phyloP scores from a whole-genome alignment of 2,329 filamentous ascomycete genomes.

The Lasiodiplodia sp. region DNA sequence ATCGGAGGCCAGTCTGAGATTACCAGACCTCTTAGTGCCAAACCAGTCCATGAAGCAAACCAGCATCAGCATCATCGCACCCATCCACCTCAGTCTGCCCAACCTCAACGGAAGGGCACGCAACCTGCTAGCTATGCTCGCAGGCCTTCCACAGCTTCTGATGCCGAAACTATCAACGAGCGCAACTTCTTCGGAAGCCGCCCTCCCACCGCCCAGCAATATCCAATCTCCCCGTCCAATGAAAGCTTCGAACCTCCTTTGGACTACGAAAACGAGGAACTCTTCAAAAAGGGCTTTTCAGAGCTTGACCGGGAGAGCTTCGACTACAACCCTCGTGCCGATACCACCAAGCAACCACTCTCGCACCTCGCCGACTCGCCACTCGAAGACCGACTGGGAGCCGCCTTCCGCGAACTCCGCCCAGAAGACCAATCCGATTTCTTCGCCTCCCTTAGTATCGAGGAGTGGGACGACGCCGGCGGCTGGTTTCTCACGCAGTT shows the following conservation, averaged over 20 bases:
- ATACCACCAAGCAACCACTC: neutral
- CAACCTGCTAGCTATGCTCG: neutral
- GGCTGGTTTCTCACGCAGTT: conserved; percentile 67
- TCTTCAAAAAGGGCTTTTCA: conserved; percentile 56
- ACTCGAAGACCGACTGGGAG: conserved; percentile 21
- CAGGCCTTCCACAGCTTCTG: neutral
- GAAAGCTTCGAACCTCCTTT: conserved; percentile 11
- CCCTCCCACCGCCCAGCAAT: conserved; percentile 28
- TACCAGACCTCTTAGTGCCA: neutral
- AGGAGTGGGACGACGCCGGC: conserved; percentile 68
- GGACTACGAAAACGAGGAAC: conserved; percentile 57
- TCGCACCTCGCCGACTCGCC: conserved; percentile 32
- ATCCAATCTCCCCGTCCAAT: conserved; percentile 29
- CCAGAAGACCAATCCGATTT: conserved; percentile 55
- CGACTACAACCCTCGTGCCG: conserved; percentile 46
- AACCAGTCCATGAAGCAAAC: neutral
- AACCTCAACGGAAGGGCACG: neutral
- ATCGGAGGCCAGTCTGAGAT: neutral
- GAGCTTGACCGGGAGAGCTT: conserved; percentile 60
- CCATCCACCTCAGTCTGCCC: neutral
- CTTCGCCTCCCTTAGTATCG: conserved; percentile 59
- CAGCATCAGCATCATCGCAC: neutral
- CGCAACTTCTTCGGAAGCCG: neutral
- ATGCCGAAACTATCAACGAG: conserved; percentile 9
- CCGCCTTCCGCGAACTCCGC: conserved; percentile 38